These are phyloP conservation scores for Volvox carteri DNA, from an alignment of 163 green algal species.

Conservation along the genomic window DNA sequence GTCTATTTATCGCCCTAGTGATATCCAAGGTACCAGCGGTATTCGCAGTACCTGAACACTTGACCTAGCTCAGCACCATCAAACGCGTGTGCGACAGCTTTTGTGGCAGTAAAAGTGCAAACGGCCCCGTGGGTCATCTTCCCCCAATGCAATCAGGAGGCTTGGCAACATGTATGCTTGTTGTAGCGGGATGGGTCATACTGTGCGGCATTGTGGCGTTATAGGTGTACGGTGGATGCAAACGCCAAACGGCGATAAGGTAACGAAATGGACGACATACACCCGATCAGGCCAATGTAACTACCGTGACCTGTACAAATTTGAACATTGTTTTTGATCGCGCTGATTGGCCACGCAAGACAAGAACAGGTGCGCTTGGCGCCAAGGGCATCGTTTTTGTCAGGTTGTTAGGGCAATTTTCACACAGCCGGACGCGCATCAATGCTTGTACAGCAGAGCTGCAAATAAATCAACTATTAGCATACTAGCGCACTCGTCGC, in stretches of 20 bases:
- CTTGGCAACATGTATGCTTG: too few species aligned
- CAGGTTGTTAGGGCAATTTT: not conserved
- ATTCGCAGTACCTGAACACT: too few species aligned
- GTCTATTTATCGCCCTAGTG: too few species aligned
- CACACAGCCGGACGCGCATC: not conserved
- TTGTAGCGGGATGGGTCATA: too few species aligned
- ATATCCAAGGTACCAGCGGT: too few species aligned
- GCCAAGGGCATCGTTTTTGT: not conserved
- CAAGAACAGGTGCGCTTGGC: not conserved
- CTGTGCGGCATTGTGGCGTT: too few species aligned
- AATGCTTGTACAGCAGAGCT: not conserved
- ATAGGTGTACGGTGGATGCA: not conserved
- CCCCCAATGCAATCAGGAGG: too few species aligned
- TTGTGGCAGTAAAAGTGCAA: not conserved
- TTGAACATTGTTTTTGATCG: not conserved
- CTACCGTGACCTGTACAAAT: not conserved
- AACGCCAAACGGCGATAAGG: not conserved
- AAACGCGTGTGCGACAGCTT: too few species aligned
- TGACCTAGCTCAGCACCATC: too few species aligned
- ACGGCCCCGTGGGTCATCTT: constrained; percentile 1
- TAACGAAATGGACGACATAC: not conserved
- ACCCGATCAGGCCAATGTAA: not conserved
- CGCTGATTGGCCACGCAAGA: not conserved
- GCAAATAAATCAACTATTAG: not conserved
- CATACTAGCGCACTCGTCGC: not conserved